Percentiles rank a stretch among this genome's conserved stretches.
These are phyloP conservation scores for Hapsidospora chrysogenum DNA, from an alignment of 495 filamentous ascomycete species.

Conservation along the genomic window DNA sequence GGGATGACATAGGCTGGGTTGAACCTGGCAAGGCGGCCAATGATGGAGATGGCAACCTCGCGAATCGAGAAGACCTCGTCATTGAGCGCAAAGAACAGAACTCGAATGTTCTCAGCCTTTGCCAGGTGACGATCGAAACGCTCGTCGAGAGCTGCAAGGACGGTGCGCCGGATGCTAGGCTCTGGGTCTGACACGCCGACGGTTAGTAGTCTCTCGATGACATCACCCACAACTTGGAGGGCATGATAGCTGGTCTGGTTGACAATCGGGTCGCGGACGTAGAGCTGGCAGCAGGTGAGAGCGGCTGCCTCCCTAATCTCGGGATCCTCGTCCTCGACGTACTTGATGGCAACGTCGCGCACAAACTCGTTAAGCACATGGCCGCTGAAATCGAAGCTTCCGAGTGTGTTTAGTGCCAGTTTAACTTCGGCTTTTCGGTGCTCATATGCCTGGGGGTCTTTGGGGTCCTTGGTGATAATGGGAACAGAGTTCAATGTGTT, in stretches of 20 bases:
- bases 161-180: conserved; percentile 71
- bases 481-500: conserved; percentile 52
- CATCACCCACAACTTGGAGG: conserved; percentile 89
- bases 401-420: conserved; percentile 78
- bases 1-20: conserved; percentile 98
- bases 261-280: conserved; percentile 89
- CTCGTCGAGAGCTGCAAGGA: conserved; percentile 73
- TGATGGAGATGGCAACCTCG: conserved; percentile 89
- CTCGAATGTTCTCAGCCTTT: conserved; percentile 90
- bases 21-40: conserved; percentile 74
- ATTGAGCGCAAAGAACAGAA: conserved; percentile 89
- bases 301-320: conserved; percentile 90
- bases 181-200: conserved; percentile 88
- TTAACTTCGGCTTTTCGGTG: conserved; percentile 80
- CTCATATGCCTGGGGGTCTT: conserved; percentile 50
- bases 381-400: conserved; percentile 91
- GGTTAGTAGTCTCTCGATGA: conserved; percentile 88
- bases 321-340: conserved; percentile 86
- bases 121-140: conserved; percentile 91
- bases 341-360: conserved; percentile 93
- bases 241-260: conserved; percentile 94
- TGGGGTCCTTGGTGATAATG: conserved; percentile 72
- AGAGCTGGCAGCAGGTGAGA: conserved; percentile 92
- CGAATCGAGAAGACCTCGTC: conserved; percentile 83
- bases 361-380: conserved; percentile 96